phyloP scores from a whole-genome alignment of 1,284 basidiomycete genomes.

The Gastroboletus turbinatus region DNA sequence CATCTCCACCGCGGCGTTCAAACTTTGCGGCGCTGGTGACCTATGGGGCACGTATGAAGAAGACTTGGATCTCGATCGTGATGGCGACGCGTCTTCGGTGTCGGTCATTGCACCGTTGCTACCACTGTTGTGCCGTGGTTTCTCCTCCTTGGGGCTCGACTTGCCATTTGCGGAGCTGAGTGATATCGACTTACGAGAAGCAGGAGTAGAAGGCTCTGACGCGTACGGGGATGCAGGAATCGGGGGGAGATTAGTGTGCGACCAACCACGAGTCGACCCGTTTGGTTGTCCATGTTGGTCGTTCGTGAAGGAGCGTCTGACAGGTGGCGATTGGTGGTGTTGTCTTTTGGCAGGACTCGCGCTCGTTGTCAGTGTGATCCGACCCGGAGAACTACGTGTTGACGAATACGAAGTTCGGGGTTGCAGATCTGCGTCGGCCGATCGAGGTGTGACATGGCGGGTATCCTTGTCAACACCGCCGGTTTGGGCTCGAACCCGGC shows the following conservation, averaged over 20 bases:
- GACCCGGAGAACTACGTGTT: slow-evolving; percentile 31
- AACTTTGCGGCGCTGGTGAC: slow-evolving; percentile 52
- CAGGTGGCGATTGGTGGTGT: slow-evolving; percentile 21
- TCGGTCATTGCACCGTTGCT: slow-evolving; percentile 27
- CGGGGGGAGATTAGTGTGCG: slow-evolving; percentile 34
- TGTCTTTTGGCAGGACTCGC: slow-evolving; percentile 24
- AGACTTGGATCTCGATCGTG: slow-evolving; percentile 44
- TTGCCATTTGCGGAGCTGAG: slow-evolving; percentile 30
- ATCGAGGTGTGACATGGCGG: slow-evolving; percentile 27
- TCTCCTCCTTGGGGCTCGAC: slow-evolving; percentile 29
- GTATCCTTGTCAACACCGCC: slow-evolving; percentile 36
- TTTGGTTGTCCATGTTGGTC: slow-evolving; percentile 30
- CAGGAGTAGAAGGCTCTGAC: slow-evolving; percentile 37
- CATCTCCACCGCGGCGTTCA: slow-evolving; percentile 57
- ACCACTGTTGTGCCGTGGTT: slow-evolving; percentile 12
- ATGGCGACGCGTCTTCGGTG: slow-evolving; percentile 28
- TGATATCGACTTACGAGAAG: slow-evolving; percentile 33
- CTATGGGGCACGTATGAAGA: slow-evolving; percentile 48
- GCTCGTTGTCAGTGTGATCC: slow-evolving; percentile 24
- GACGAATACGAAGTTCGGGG: slow-evolving; percentile 30
- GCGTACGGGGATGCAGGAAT: slow-evolving; percentile 38
- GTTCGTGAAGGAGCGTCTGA: slow-evolving; percentile 35
- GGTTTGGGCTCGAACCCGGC: slow-evolving; percentile 38
- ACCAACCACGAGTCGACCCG: slow-evolving; percentile 24
- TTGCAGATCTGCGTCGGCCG: slow-evolving; percentile 24